Base-by-base conservation (phyloP, 345 rosid species). In the Pugionium dolabratum region DNA sequence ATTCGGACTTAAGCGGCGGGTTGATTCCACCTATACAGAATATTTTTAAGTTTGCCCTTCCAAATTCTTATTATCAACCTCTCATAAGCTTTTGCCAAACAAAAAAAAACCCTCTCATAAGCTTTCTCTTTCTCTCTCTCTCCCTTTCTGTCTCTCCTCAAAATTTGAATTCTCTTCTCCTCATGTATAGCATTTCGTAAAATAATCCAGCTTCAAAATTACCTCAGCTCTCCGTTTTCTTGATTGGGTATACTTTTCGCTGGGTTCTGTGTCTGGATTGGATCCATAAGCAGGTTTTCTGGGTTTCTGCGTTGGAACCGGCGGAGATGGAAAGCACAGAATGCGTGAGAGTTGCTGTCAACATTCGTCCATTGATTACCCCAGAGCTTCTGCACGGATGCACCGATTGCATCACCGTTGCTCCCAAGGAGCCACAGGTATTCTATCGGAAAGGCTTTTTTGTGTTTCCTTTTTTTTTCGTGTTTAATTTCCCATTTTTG, bases 401-500 rank as follows among this genome's bases (percentile, higher is more conserved):
- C 45, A 85, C 90, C 1, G 97, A 94, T 80, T 90, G 97, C 78
- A 88, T 90, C 78, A 83, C 90, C 30, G 81, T 90, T 3, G 79
- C 81, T 11, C 92, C 91, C 1, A 90, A 92, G 1, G 94, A 90
- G 66, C 96, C 99, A 26, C 97, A 94, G 95, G 99, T 86, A 75
- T 58, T 42, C 4, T 32, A 45, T 37, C 53, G 4, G 30, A 47
- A 11, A 6, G 18, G 9, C 25, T 41, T 32, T 31, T 10, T 4
- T 34, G 36, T 3, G 36, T 27, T 30, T 36, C 32, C 7, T 9
- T 4, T 5, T 1, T 26, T 25, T 41, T 49, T 33, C 2, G 47
- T n/a, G 26, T 42, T 46, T 32, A 5, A 9, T 25, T 41, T 62
- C 36, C 9, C 6, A 59, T 56, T 55, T 27, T 41, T 36, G 44